Evolutionary conservation across 352 stramenopile genomes (phyloP), one percentile per base, ranked within the genome.

Genomic region (Phytophthora palmivora): DNA sequence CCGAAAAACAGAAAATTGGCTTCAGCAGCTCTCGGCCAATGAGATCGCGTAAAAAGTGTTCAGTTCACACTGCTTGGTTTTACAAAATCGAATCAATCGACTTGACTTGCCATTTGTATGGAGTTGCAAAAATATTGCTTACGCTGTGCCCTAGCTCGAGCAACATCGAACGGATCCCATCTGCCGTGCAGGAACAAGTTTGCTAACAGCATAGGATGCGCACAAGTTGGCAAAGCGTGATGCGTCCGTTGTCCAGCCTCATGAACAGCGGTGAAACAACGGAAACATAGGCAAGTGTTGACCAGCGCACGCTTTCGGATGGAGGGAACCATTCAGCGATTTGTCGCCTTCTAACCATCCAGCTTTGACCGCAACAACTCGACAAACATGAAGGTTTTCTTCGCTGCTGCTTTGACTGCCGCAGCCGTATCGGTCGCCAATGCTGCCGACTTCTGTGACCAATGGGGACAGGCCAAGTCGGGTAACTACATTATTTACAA

Each of bases 401-500:
- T 72, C 24, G 58, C 51, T 67, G 47, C 56, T 53, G 58, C 63
- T 56, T n/a, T 67, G 32, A 52, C 43, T 14, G 58, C 63, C 43
- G 58, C 51, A 15, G 50, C 58, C 33, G 19, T 67, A 37, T 60
- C 63, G 34, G 42, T 22, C 11, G 28, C 45, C 28, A 51, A 53
- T 16, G 63, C 63, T 41, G 51, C 46, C 15, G 58, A 72, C n/a
- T 68, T 72, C 38, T 72, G 63, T 30, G 74, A 76, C 50, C 74
- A 83, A 43, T 83, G 74, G 74, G 74, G 63, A 15, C 43, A 65
- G 15, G 46, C 42, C 3, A 73, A 53, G 7, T 50, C 63, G 4
- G 70, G 61, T 33, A 57, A 75, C 57, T 83, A 71, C 67, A 83
- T 79, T 61, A 63, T 83, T 24, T 83, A 83, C 70, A 83, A 83